Base-by-base conservation (phyloP, 257 asterid species). In the Solanum appendiculatum region DNA sequence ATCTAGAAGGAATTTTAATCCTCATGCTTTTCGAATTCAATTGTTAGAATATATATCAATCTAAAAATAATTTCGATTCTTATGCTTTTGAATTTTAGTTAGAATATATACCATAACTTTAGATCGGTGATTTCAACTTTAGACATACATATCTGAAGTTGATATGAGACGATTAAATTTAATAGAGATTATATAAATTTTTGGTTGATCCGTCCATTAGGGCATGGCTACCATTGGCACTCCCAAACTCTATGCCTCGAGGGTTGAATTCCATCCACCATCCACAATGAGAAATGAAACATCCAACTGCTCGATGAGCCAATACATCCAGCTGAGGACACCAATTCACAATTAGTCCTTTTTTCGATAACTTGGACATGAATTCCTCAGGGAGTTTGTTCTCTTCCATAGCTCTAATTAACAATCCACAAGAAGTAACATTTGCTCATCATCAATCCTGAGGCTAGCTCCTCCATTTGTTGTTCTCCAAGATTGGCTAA, bases 321-420 rank as follows among this genome's bases (percentile, higher is more conserved):
- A 92, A 58, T 12, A 91, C 92, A 25, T 91, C 70, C 0, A 89
- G 87, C 3, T 92, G 95, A 21, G 90, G 86, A 69, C 95, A 91
- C 93, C 93, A 92, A 1, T 84, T 86, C 4, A 91, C 88, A 0
- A 89, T 36, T 23, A 92, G 82, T 6, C 95, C 93, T 78, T 86
- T 88, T 11, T 70, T 85, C 3, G 27, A 64, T 34, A 39, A 36
- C 58, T 58, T 15, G 0, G 86, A 54, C 18, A 72, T 72, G 86
- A 92, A 91, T 42, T 87, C 64, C 0, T 27, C 16, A 1, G 93
- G 93, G 40, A 91, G 90, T 54, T 91, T 91, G 9, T 42, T 86
- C 21, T 77, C 44, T 78, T 92, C 94, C 0, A 87, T 11, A 86
- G 87, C 56, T 77, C 95, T n/a, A n/a, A n/a, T n/a, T 83, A 4